Evolutionary conservation across 805 yeast species (phyloP).

Genomic region (Kazachstania africana): DNA sequence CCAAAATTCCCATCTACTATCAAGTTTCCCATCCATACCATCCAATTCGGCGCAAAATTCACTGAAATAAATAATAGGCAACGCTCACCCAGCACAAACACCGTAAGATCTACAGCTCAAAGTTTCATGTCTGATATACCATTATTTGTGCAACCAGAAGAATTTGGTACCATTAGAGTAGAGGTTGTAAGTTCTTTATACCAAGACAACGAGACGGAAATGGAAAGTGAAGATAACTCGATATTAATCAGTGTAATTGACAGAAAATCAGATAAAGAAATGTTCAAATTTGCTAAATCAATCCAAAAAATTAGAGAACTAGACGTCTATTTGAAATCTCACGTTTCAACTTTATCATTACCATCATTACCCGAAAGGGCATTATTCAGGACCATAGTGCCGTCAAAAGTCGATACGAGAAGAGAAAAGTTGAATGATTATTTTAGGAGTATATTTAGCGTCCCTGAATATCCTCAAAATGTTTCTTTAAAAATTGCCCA

Average conservation of each 20-base stretch:
- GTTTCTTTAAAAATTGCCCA: conserved; percentile 45
- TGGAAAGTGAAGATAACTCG: conserved; percentile 38
- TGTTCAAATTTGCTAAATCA: conserved; percentile 65
- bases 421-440: conserved; percentile 44
- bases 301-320: conserved; percentile 48
- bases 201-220: conserved; percentile 28
- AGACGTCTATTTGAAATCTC: conserved; percentile 48
- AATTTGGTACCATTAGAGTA: conserved; percentile 39
- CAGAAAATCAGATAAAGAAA: conserved; percentile 46
- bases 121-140: conserved; percentile 29
- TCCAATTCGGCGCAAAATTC: too few relatives aligned
- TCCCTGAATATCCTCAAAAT: conserved; percentile 46
- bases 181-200: conserved; percentile 38
- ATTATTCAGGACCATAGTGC: conserved; percentile 41
- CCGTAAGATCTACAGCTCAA: too few relatives aligned
- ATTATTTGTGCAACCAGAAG: conserved; percentile 48
- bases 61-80: too few relatives aligned
- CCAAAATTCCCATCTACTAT: too few relatives aligned
- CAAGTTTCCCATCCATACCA: too few relatives aligned
- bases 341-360: conserved; percentile 35
- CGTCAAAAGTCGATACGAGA: conserved; percentile 53
- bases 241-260: conserved; percentile 56
- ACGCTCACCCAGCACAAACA: too few relatives aligned
- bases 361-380: conserved; percentile 56
- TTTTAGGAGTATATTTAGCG: conserved; percentile 42